phyloP scores from a whole-genome alignment of 805 yeast species.

The Zygoascus tannicola region DNA sequence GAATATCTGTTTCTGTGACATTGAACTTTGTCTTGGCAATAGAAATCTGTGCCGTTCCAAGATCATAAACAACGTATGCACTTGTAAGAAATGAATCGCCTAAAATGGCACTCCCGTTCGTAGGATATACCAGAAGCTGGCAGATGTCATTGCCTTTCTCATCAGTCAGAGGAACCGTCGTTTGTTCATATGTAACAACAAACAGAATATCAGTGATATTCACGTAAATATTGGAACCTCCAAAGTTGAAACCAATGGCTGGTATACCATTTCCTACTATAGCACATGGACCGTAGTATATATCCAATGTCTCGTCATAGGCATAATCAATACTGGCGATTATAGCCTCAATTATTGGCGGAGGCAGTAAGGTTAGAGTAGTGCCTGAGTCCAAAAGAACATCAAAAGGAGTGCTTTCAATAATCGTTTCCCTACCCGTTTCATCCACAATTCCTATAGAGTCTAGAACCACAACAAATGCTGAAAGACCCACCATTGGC shows the following conservation, averaged over 20 bases:
- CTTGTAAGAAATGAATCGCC: not conserved
- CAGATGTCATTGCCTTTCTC: not conserved
- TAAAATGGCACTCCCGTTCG: not conserved
- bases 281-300: not conserved
- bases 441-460: not conserved
- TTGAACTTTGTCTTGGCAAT: no score
- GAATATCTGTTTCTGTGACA: no score
- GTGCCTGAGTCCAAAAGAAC: not conserved
- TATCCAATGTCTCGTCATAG: not conserved
- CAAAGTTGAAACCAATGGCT: not conserved
- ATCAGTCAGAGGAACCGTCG: not conserved
- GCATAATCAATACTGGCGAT: no score
- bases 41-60: slow-evolving; percentile 40
- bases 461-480: not conserved
- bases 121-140: not conserved
- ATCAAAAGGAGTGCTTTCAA: not conserved
- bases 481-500: not conserved
- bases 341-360: not conserved
- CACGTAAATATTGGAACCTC: not conserved
- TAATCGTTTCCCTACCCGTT: not conserved
- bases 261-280: not conserved
- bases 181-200: not conserved
- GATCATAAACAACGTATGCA: not conserved
- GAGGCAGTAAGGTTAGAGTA: not conserved
- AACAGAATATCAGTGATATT: not conserved